Conservation (phyloP, 768 basidiomycete species). For the Gyrodon lividus region DNA sequence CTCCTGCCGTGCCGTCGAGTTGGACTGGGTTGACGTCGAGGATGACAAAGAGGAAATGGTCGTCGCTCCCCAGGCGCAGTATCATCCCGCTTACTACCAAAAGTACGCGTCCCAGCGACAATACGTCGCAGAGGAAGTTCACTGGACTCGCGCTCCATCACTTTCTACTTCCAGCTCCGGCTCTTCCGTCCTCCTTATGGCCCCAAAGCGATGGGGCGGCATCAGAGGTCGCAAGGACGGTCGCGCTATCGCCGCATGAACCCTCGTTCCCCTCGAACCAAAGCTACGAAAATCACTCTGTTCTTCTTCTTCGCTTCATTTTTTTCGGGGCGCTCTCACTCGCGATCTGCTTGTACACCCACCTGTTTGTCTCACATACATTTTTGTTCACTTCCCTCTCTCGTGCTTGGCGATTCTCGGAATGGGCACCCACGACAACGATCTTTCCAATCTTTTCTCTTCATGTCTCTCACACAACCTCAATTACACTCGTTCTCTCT, state of each 20-base stretch:
- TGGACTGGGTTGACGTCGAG: conserved; percentile 28
- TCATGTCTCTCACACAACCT: conserved; percentile 11
- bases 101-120: conserved; percentile 14
- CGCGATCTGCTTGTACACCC: conserved; percentile 15
- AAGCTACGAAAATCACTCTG: background rate
- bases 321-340: conserved; percentile 21
- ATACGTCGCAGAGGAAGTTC: background rate
- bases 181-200: conserved; percentile 33
- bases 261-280: background rate
- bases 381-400: conserved; percentile 1
- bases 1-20: conserved; percentile 29
- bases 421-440: conserved; percentile 21
- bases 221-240: conserved; percentile 16
- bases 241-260: conserved; percentile 14
- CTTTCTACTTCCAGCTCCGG: conserved; percentile 20
- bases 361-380: conserved; percentile 4
- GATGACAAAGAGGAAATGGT: conserved; percentile 23
- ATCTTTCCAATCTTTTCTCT: conserved; percentile 14
- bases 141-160: conserved; percentile 21
- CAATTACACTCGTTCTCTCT: conserved; percentile 27
- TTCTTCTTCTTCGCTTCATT: conserved; percentile 6
- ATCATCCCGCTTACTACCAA: conserved; percentile 11
- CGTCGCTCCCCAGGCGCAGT: conserved; percentile 20
- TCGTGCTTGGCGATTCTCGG: conserved; percentile 16
- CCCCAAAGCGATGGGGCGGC: conserved; percentile 18